Evolutionary conservation across 2,329 filamentous ascomycete species (phyloP), one percentile per base, ranked within the genome.

Genomic region (Blastomyces silverae): DNA sequence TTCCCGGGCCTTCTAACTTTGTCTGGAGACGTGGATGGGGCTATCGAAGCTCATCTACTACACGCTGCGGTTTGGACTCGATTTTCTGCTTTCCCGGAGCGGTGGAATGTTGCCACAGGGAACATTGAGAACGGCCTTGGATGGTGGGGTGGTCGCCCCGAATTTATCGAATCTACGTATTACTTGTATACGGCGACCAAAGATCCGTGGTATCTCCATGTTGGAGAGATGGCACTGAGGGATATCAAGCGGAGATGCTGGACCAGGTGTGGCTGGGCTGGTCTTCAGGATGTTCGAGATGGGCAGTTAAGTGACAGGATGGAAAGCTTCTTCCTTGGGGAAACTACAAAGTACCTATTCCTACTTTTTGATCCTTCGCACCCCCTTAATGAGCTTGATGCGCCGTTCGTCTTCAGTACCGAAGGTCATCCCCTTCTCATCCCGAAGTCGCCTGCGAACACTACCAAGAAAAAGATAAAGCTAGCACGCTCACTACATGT

Each of bases 261-360:
- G 86, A 91, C 92, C 0, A 84, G 85, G 67, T 99, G 94, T 71
- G 94, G 94, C 52, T 97, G 93, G 92, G 90, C 93, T 17, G 93
- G 93, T 0, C 82, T 97, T 46, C 88, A 92, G 71, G 88, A 92
- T 74, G 90, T 93, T 10, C 81, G 88, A 44, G 90, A 85, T 5
- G 93, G 93, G 3, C 91, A 97, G 77, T 86, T 91, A 76, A 90
- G 86, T 70, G 92, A 99, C 74, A 89, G 94, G 44, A 97, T 97
- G 94, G 94, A 99, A 77, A 97, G 93, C 74, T 99, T 97, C 82
- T 97, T 97, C 73, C 83, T 99, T 0, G 93, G 94, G 17, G 94
- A 99, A 77, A 99, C 94, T 1, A 88, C 91, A 56, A 97, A 97
- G 77, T 99, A 99, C 75, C 81, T 99, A 67, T 97, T 95, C 75